Conservation (phyloP, 345 rosid species). For the Cardamine occulta region DNA sequence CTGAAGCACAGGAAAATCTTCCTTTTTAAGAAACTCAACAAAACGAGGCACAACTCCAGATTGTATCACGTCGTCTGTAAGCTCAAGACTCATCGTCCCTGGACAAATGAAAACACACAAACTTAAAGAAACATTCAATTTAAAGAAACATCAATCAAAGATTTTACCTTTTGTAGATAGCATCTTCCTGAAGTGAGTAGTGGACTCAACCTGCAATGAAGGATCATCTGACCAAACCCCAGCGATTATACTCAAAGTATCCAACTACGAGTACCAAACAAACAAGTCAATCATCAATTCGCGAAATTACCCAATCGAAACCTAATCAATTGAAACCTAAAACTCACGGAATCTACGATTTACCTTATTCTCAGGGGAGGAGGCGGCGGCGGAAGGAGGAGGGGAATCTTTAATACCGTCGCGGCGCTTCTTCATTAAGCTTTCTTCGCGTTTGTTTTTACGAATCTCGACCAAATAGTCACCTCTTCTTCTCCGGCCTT, state of each 20-base stretch:
- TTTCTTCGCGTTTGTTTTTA: conserved; percentile 38
- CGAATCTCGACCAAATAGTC: conserved; percentile 40
- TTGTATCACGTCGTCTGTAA: conserved; percentile 56
- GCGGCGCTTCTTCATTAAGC: conserved; percentile 43
- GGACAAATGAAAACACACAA: conserved; percentile 4
- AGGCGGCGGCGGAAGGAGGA: background rate
- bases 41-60: conserved; percentile 67
- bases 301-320: background rate
- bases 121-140: background rate
- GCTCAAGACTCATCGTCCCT: conserved; percentile 60
- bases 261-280: conserved; percentile 45
- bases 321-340: background rate
- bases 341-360: background rate
- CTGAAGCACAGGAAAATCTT: conserved; percentile 71
- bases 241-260: conserved; percentile 49
- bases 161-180: conserved; percentile 48
- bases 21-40: conserved; percentile 66
- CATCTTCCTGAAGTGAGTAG: conserved; percentile 52
- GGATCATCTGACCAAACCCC: conserved; percentile 53
- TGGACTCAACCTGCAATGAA: conserved; percentile 49
- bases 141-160: background rate
- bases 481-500: conserved; percentile 44
- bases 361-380: conserved; percentile 17
- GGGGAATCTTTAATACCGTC: conserved; percentile 11
- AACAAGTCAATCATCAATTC: background rate